These are phyloP conservation scores for Jamesozyma hellenica DNA, from an alignment of 805 yeast genomes.

Conservation along the genomic window DNA sequence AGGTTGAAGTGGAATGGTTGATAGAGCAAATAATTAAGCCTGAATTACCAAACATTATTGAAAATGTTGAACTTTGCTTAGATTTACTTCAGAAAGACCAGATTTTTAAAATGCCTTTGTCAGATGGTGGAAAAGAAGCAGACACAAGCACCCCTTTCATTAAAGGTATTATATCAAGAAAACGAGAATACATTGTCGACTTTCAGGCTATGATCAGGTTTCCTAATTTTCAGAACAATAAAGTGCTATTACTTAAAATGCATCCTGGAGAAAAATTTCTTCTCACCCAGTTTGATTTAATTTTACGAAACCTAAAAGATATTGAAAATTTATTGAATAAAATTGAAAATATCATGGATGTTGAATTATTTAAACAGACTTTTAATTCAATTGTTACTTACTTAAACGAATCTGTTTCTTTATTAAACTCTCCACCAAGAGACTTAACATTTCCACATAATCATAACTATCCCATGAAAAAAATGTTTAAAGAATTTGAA, in stretches of 20 bases:
- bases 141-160: slow-evolving; percentile 21
- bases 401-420: slow-evolving; percentile 8
- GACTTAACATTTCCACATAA: slow-evolving; percentile 48
- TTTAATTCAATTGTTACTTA: background rate
- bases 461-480: slow-evolving; percentile 37
- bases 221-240: slow-evolving; percentile 34
- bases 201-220: slow-evolving; percentile 33
- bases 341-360: slow-evolving; percentile 33
- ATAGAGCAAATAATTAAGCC: slow-evolving; percentile 37
- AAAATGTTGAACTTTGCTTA: slow-evolving; percentile 34
- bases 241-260: slow-evolving; percentile 31
- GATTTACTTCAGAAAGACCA: slow-evolving; percentile 31
- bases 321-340: slow-evolving; percentile 23
- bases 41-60: slow-evolving; percentile 38
- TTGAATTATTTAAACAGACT: slow-evolving; percentile 21
- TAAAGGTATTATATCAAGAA: slow-evolving; percentile 51
- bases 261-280: slow-evolving; percentile 35
- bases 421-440: slow-evolving; percentile 42
- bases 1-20: slow-evolving; percentile 32
- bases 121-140: slow-evolving; percentile 9
- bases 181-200: slow-evolving; percentile 41
- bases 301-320: slow-evolving; percentile 18
- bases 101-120: slow-evolving; percentile 46
- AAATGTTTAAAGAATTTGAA: slow-evolving; percentile 31
- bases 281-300: slow-evolving; percentile 29